Evolutionary conservation across 805 yeast species (phyloP).

Genomic region (Teunomyces cretensis): DNA sequence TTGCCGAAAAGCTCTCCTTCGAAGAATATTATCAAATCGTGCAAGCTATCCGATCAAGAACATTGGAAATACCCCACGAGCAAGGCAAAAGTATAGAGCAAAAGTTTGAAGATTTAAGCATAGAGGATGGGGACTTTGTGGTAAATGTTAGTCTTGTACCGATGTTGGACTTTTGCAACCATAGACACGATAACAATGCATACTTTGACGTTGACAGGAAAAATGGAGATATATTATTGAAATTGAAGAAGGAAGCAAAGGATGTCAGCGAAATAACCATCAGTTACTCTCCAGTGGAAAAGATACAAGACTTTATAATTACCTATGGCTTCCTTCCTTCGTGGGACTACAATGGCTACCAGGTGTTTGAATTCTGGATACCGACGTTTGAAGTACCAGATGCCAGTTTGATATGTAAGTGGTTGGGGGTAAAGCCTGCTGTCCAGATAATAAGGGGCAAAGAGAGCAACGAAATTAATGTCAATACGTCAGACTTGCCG

Average conservation of each 20-base stretch:
- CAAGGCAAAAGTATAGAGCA: constrained; percentile 9
- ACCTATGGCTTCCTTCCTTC: constrained; percentile 35
- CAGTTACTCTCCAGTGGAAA: constrained; percentile 22
- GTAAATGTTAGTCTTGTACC: constrained; percentile 64
- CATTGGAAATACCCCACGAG: constrained; percentile 60
- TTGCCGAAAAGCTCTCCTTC: constrained; percentile 16
- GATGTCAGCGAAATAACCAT: constrained; percentile 22
- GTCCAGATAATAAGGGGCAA: constrained; percentile 20
- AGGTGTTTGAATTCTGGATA: constrained; percentile 13
- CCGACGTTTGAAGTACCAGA: constrained; percentile 9
- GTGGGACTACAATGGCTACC: constrained; percentile 6
- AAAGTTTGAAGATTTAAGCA: background rate
- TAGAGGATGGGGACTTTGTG: constrained; percentile 34
- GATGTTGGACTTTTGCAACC: constrained; percentile 67
- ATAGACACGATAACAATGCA: constrained; percentile 49
- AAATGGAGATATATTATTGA: constrained; percentile 44
- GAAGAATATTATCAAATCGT: constrained; percentile 26
- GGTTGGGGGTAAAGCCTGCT: constrained; percentile 29
- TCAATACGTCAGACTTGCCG: constrained; percentile 17
- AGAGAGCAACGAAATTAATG: constrained; percentile 14
- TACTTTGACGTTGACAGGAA: constrained; percentile 58
- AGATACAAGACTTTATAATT: constrained; percentile 22
- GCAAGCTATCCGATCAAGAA: constrained; percentile 57
- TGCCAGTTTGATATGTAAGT: constrained; percentile 19
- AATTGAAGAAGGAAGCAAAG: constrained; percentile 4